phyloP scores from a whole-genome alignment of 208 protist species.

The Balamuthia mandrillaris region DNA sequence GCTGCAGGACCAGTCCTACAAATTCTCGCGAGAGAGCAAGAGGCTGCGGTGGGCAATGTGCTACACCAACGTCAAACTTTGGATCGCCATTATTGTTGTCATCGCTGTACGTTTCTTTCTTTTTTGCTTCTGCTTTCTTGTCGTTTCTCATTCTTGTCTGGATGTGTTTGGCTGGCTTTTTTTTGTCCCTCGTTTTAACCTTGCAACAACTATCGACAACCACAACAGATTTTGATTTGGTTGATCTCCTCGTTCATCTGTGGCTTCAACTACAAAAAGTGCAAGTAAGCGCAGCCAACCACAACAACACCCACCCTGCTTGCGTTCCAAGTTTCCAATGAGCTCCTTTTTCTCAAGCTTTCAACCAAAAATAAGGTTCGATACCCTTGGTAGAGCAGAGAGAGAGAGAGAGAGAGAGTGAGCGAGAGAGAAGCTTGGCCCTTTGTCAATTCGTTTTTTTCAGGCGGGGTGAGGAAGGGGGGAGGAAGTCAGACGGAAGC shows the following conservation, averaged over 20 bases:
- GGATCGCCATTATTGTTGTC: constrained; percentile 49
- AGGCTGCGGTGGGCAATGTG: constrained; percentile 70
- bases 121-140: not conserved
- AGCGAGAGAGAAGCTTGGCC: too few species aligned
- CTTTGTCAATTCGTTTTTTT: too few species aligned
- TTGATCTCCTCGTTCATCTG: constrained; percentile 26
- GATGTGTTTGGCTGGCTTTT: too few species aligned
- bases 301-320: too few species aligned
- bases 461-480: too few species aligned
- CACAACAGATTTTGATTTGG: not conserved
- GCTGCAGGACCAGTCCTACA: constrained; percentile 57
- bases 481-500: constrained; percentile 3
- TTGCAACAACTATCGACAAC: not conserved
- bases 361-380: too few species aligned
- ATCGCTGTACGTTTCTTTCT: constrained; percentile 38
- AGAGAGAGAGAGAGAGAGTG: too few species aligned
- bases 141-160: not conserved
- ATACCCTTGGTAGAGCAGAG: too few species aligned
- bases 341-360: too few species aligned
- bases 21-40: constrained; percentile 64
- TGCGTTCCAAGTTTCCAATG: too few species aligned
- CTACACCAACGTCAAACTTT: constrained; percentile 72
- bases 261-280: constrained; percentile 17
- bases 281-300: too few species aligned
- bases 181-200: too few species aligned